A percentile compares a stretch with the other conserved stretches of the same genome.
Evolutionary conservation across 1,284 basidiomycete species (phyloP).

Genomic region (Trichosporon sp.): DNA sequence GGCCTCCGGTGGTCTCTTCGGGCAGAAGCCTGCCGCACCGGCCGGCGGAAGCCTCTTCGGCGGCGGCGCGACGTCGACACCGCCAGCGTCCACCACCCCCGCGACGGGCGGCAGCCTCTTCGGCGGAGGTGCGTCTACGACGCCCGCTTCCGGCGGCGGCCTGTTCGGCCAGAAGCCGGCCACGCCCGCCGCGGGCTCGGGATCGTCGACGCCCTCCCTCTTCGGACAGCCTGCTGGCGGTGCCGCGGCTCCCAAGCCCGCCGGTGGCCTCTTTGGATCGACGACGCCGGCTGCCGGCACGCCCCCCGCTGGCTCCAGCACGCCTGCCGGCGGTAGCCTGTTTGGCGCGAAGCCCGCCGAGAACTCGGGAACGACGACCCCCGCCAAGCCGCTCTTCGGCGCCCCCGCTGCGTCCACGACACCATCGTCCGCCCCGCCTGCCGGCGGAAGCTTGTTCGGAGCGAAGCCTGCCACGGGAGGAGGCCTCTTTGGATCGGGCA

Average conservation of each 20-base stretch:
- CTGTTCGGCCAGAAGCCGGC: slow-evolving; percentile 18
- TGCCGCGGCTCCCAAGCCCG: slow-evolving; percentile 12
- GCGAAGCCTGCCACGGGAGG: slow-evolving; percentile 22
- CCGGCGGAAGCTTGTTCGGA: slow-evolving; percentile 30
- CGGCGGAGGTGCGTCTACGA: slow-evolving; percentile 24
- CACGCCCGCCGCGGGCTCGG: slow-evolving; percentile 7
- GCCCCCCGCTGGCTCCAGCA: slow-evolving; percentile 12
- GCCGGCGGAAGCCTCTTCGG: slow-evolving; percentile 30
- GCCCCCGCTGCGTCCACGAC: slow-evolving; percentile 37
- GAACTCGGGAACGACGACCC: slow-evolving; percentile 30
- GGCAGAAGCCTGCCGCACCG: slow-evolving; percentile 16
- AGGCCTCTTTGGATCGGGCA: slow-evolving; percentile 33
- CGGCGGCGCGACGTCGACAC: slow-evolving; percentile 14
- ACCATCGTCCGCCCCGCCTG: slow-evolving; percentile 32
- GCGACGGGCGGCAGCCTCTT: slow-evolving; percentile 27
- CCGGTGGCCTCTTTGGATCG: slow-evolving; percentile 21
- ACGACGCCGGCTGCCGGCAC: slow-evolving; percentile 4
- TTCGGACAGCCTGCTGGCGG: slow-evolving; percentile 17
- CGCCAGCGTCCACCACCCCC: slow-evolving; percentile 21
- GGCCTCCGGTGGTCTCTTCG: slow-evolving; percentile 23
- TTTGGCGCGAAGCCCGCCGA: slow-evolving; percentile 22
- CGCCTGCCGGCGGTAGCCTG: slow-evolving; percentile 9
- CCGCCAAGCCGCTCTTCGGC: slow-evolving; percentile 39
- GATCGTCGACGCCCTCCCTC: slow-evolving; percentile 12
- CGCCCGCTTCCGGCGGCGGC: slow-evolving; percentile 1